Conservation (phyloP, 2,329 filamentous ascomycete species). For the Ceratocystis papillata region DNA sequence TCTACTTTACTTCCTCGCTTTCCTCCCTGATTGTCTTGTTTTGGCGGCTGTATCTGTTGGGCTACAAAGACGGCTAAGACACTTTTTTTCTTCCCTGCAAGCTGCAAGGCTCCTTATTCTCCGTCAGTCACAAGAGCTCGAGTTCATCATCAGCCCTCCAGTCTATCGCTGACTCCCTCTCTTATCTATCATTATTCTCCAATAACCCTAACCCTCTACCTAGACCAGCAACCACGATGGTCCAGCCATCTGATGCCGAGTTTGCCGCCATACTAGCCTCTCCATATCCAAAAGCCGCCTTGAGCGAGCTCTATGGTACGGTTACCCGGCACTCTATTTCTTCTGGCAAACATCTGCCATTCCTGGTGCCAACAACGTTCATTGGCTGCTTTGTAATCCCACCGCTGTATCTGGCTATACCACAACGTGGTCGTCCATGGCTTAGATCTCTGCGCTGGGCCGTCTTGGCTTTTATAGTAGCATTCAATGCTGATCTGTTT, state of each 20-base stretch:
- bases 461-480: conserved; percentile 37
- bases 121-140: neutral
- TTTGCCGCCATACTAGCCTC: conserved; percentile 15
- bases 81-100: neutral
- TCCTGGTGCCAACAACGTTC: conserved; percentile 44
- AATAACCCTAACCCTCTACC: neutral
- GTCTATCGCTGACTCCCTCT: neutral
- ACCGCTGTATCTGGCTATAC: conserved; percentile 45
- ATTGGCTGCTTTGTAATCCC: conserved; percentile 41
- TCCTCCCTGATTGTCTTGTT: neutral
- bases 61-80: neutral
- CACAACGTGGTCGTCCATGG: conserved; percentile 42
- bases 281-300: conserved; percentile 19
- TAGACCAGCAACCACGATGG: neutral
- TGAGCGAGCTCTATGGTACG: conserved; percentile 31
- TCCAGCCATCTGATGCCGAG: conserved; percentile 13
- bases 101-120: neutral
- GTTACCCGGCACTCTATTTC: conserved; percentile 33
- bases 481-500: conserved; percentile 38
- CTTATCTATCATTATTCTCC: neutral
- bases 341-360: conserved; percentile 36
- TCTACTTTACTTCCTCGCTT: neutral
- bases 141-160: neutral
- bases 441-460: conserved; percentile 37
- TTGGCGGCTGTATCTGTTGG: neutral